A percentile compares a stretch with the other conserved stretches of the same genome.
Conservation (phyloP, 768 basidiomycete species). For the Naganishia randhawae region DNA sequence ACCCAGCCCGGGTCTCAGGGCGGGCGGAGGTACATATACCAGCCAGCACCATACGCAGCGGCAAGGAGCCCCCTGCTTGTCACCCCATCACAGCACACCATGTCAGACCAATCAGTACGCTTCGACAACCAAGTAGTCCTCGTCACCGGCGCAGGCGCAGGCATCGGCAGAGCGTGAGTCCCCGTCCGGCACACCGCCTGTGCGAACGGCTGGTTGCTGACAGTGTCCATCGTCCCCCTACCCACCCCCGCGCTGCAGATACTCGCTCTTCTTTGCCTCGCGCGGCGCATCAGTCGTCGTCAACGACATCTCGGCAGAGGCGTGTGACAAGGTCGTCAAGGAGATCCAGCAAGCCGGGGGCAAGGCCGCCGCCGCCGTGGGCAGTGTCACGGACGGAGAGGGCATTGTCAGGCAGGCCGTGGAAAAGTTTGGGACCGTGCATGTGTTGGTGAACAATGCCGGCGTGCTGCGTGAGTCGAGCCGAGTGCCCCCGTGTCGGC, state of each 20-base stretch:
- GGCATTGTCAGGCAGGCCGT: slow-evolving; percentile 82
- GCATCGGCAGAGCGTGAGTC: slow-evolving; percentile 82
- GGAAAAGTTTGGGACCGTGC: slow-evolving; percentile 67
- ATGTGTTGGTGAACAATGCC: slow-evolving; percentile 84
- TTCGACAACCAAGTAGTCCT: slow-evolving; percentile 90
- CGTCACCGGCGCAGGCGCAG: slow-evolving; percentile 92
- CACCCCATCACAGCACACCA: neutral
- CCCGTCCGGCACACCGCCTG: neutral
- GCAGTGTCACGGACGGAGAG: slow-evolving; percentile 78
- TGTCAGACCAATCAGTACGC: slow-evolving; percentile 31
- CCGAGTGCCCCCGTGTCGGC: too few species aligned
- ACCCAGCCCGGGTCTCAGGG: too few species aligned
- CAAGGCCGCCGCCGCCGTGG: slow-evolving; percentile 78
- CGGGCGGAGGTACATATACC: neutral
- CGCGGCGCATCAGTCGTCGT: slow-evolving; percentile 91
- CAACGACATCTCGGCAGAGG: slow-evolving; percentile 83
- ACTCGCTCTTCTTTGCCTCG: slow-evolving; percentile 85
- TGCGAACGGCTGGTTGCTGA: neutral
- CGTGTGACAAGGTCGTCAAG: slow-evolving; percentile 87
- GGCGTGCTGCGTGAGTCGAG: slow-evolving; percentile 65
- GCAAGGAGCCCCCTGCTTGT: neutral
- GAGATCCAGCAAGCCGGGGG: slow-evolving; percentile 83
- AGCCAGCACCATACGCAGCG: too few species aligned
- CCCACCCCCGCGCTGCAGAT: slow-evolving; percentile 55
- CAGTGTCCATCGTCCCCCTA: too few species aligned